Base-by-base conservation (phyloP, 2,329 filamentous ascomycete genomes). In the Alternaria gaisen region DNA sequence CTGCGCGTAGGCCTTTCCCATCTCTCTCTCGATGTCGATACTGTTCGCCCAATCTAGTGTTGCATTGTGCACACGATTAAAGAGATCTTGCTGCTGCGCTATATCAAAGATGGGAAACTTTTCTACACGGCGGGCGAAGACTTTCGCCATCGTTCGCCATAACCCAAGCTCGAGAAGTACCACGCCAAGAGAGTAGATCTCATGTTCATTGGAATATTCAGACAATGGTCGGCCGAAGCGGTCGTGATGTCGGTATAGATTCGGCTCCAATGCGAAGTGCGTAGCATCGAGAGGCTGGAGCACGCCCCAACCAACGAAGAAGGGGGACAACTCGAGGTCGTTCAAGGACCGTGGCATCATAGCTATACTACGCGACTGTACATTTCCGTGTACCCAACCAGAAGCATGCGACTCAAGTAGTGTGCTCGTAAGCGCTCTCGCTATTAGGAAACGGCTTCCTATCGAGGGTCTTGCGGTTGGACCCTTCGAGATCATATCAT, bases 101-200 rank as follows among this genome's bases (percentile, higher is more conserved):
- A 42, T 51, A 34, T 22, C 48, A 40, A 68, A 62, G 9, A 44
- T 43, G 1, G 65, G 61, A 7, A 40, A 53, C 36, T 58, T 60
- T 44, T 63, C 65, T 10, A 66, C 20, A 12, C 59, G 55, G 6
- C 61, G 56, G 4, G 58, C 63, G 32, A 68, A 68, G 4, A 66
- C 26, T 18, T 18, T 57, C 8, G 55, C 55, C 61, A 66, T 61
- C 2, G 64, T 62, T 28, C 58, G 59, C 83, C 83, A 85, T 0
- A 86, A 60, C 0, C 83, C 84, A 26, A 87, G 79, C 65, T 87
- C 85, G 0, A 87, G 71, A 0, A 87, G 76, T 38, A 83, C 83
- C 0, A 86, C 83, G 0, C 85, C 84, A 0, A 87, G 77, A 51
- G 83, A 84, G 67, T 87, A 87, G 8, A 87, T 82, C 55, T 87